Evolutionary conservation across 305 asterid species (phyloP).

Genomic region (Fraxinus baroniana): DNA sequence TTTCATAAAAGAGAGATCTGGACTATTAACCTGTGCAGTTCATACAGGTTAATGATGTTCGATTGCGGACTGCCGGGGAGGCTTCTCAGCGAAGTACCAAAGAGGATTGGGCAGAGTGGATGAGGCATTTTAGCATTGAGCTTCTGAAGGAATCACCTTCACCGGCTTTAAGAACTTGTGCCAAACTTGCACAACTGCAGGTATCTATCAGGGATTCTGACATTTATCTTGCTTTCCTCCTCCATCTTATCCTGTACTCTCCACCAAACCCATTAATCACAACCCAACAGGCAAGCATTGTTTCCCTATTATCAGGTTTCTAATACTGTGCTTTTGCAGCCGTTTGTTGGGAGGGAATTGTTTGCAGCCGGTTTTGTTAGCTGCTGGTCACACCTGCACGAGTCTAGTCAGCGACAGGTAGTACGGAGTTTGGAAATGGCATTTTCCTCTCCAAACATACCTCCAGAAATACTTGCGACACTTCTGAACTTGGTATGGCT

Average conservation of each 20-base stretch:
- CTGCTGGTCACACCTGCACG: constrained; percentile 96
- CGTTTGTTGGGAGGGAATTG: constrained; percentile 95
- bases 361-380: constrained; percentile 99
- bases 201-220: constrained; percentile 39
- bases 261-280: background rate
- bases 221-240: constrained; percentile 12
- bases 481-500: constrained; percentile 89
- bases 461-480: constrained; percentile 97
- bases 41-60: constrained; percentile 79
- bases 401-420: constrained; percentile 72
- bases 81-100: constrained; percentile 99
- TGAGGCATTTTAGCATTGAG: constrained; percentile 98
- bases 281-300: constrained; percentile 15
- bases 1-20: background rate
- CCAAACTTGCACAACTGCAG: constrained; percentile 95
- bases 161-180: constrained; percentile 96
- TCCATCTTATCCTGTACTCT: constrained; percentile 19
- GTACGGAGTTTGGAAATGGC: constrained; percentile 97
- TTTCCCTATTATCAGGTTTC: constrained; percentile 16
- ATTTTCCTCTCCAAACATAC: constrained; percentile 94
- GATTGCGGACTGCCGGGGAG: constrained; percentile 89
- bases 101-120: constrained; percentile 99
- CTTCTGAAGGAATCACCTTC: constrained; percentile 96
- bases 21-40: constrained; percentile 9
- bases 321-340: constrained; percentile 55